Conservation (phyloP, 805 yeast species). For the Metschnikowia vanudenii region DNA sequence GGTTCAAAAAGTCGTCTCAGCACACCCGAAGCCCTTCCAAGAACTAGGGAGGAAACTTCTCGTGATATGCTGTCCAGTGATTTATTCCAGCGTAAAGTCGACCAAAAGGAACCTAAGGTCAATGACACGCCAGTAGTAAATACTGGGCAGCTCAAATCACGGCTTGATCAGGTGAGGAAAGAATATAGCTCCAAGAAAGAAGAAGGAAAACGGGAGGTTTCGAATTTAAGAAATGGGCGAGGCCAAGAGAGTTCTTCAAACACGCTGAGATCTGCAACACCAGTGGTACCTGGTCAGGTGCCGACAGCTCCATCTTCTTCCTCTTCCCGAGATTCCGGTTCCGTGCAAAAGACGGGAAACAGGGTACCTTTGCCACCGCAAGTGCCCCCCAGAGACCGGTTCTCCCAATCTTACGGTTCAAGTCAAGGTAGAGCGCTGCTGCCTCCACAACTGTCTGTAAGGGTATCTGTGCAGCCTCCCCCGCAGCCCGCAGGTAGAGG, state of each 20-base stretch:
- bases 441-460: conserved; percentile 14
- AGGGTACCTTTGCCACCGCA: conserved; percentile 28
- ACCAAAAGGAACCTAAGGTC: background rate
- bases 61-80: conserved; percentile 1
- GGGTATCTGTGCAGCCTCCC: background rate
- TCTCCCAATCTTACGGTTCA: background rate
- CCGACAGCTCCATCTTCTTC: conserved; percentile 3
- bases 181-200: conserved; percentile 18
- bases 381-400: conserved; percentile 11
- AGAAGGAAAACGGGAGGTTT: background rate
- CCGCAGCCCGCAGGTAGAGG: background rate
- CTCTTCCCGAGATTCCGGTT: background rate
- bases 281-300: background rate
- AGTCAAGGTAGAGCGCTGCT: conserved; percentile 6
- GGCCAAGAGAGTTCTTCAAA: background rate
- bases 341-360: background rate
- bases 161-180: conserved; percentile 25
- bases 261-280: conserved; percentile 3
- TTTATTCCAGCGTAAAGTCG: background rate
- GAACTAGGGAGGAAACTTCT: conserved; percentile 1
- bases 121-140: conserved; percentile 3
- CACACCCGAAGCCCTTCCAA: conserved; percentile 1
- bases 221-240: background rate
- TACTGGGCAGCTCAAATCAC: conserved; percentile 20
- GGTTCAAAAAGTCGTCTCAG: background rate